Evolutionary conservation across 2,329 filamentous ascomycete genomes (phyloP).

Genomic region (Claviceps cyperi): DNA sequence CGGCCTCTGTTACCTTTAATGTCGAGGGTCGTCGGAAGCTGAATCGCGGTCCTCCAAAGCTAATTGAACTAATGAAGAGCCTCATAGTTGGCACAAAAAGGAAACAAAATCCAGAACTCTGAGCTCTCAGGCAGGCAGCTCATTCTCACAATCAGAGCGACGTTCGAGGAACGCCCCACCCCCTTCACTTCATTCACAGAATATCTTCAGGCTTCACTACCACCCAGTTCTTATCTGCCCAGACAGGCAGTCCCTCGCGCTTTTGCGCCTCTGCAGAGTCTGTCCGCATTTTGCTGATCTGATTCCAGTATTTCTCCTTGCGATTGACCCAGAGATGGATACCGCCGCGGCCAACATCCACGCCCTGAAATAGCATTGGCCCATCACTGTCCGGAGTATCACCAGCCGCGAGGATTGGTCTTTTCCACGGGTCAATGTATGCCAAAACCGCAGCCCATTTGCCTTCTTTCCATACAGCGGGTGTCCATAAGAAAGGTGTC

Average conservation of each 20-base stretch:
- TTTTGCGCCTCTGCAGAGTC: constrained; percentile 20
- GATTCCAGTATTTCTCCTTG: constrained; percentile 18
- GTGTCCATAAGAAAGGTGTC: constrained; percentile 27
- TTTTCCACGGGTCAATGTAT: constrained; percentile 29
- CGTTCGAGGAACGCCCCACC: no score
- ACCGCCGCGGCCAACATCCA: constrained; percentile 25
- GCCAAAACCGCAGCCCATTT: constrained; percentile 29
- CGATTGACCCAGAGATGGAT: constrained; percentile 28
- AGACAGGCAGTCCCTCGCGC: constrained; percentile 21
- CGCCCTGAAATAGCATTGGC: constrained; percentile 30
- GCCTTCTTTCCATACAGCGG: constrained; percentile 28
- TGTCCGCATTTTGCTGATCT: constrained; percentile 23
- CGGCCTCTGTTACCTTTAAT: no score
- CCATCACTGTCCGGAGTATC: constrained; percentile 29
- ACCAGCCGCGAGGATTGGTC: constrained; percentile 26
- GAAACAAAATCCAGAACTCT: no score
- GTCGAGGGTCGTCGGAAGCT: no score
- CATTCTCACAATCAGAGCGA: no score
- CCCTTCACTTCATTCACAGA: constrained; percentile 11
- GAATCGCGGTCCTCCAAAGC: no score
- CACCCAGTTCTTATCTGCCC: constrained; percentile 31
- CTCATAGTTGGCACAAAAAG: no score
- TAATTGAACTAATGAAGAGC: no score
- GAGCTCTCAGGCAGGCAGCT: no score
- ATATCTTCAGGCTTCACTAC: constrained; percentile 25